Conservation (phyloP, 1,284 basidiomycete genomes). For the Dichomitus squalens region DNA sequence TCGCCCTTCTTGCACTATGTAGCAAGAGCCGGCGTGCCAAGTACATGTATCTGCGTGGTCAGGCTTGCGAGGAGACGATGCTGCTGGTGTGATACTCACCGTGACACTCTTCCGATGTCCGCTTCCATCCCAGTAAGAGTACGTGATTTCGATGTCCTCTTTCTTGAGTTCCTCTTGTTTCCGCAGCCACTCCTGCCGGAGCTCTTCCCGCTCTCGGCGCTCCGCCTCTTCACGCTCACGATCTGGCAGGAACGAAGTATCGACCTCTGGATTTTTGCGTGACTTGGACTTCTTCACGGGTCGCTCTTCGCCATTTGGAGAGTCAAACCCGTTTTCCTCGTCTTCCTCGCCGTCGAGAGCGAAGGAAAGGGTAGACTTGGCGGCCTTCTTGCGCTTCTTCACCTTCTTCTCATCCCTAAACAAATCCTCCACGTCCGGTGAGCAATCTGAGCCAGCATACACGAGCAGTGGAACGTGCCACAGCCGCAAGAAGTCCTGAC, state of each 20-base stretch:
- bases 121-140: constrained; percentile 98
- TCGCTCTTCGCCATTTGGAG: constrained; percentile 43
- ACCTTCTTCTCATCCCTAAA: constrained; percentile 87
- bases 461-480: neutral
- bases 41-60: constrained; percentile 31
- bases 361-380: constrained; percentile 88
- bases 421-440: constrained; percentile 75
- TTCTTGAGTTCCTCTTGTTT: constrained; percentile 89
- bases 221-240: constrained; percentile 94
- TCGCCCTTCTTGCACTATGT: constrained; percentile 97
- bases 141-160: constrained; percentile 90
- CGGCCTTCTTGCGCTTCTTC: constrained; percentile 88
- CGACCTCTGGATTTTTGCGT: constrained; percentile 94
- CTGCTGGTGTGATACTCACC: constrained; percentile 51
- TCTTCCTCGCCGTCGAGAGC: constrained; percentile 80
- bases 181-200: constrained; percentile 89
- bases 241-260: constrained; percentile 98
- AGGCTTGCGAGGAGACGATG: constrained; percentile 20
- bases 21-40: constrained; percentile 11
- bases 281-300: constrained; percentile 75
- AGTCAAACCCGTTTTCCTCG: constrained; percentile 40
- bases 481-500: constrained; percentile 41
- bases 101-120: constrained; percentile 93
- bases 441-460: constrained; percentile 46
- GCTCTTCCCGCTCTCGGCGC: constrained; percentile 82